Evolutionary conservation across 169 alveolate species (phyloP), one percentile per base, ranked within the genome.

Genomic region (Eimeria tenella): DNA sequence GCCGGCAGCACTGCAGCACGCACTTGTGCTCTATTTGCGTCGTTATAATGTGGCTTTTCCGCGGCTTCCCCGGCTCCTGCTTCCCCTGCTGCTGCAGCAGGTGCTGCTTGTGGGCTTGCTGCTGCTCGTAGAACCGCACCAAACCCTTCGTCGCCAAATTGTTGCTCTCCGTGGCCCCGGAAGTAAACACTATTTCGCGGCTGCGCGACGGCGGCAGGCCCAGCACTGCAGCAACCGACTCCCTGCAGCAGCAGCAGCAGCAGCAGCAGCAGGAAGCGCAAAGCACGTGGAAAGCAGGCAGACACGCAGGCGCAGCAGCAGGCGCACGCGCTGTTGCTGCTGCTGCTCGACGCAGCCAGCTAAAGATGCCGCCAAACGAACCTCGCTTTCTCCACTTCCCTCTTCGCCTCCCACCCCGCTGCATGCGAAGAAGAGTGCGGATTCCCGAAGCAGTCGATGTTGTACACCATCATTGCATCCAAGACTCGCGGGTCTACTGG

Each of bases 91-190:
- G 88, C 53, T 68, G 77, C 74, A 82, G 73, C 79, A 74, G 63
- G 74, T 31, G 79, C 49, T 68, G 49, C 65, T 71, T 71, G 77
- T 58, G 58, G 53, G 11, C 25, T 7, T 15, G 63, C 25, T 9
- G 68, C 50, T 94, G 89, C 79, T 74, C 94, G 83, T 96, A 95
- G 63, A 91, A 95, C 53, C 89, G 87, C 17, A 98, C 96, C 50
- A 98, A 98, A 58, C 99, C 99, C 96, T 98, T 98, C 21, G 99
- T 89, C 52, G 99, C 99, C 95, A 98, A 92, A 96, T 99, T 99
- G 96, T 99, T 99, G 70, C 99, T 97, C 97, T 99, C 99, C 11
- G 99, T 99, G 9, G 99, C 99, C 4, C 99, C 99, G 0, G 99
- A 98, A n/a, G 99, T 99, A 96, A 99, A 99, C 63, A 98, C 96